A percentile compares a stretch with the other conserved stretches of the same genome.
phyloP scores from a whole-genome alignment of 2,329 filamentous ascomycete species.

The Myriosclerotinia curreyana region DNA sequence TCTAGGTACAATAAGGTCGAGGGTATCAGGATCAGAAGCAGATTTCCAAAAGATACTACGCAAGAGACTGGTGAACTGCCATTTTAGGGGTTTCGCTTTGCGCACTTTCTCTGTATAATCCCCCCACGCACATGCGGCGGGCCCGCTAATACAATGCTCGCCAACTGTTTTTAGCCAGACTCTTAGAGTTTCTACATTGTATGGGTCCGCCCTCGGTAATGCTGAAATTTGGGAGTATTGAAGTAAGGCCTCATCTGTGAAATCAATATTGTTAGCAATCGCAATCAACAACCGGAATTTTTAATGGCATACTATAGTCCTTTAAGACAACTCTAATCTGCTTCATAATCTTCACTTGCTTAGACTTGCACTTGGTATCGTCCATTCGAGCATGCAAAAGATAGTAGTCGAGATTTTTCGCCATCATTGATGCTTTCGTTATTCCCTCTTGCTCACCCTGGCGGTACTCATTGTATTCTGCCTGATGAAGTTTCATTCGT shows the following conservation, averaged over 20 bases:
- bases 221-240: slow-evolving; percentile 24
- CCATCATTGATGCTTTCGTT: not conserved
- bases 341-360: slow-evolving; percentile 23
- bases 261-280: not conserved
- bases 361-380: slow-evolving; percentile 1
- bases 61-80: slow-evolving; percentile 18
- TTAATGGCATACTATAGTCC: slow-evolving; percentile 26
- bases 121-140: slow-evolving; percentile 21
- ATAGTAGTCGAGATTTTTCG: slow-evolving; percentile 2
- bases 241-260: slow-evolving; percentile 25
- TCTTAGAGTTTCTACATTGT: slow-evolving; percentile 23
- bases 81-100: slow-evolving; percentile 6
- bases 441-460: slow-evolving; percentile 3
- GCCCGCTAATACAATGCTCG: slow-evolving; percentile 10
- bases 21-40: not conserved
- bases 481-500: slow-evolving; percentile 20
- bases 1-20: slow-evolving; percentile 26
- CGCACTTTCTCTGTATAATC: not conserved
- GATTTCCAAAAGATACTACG: not conserved
- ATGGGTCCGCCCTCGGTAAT: slow-evolving; percentile 24
- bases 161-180: not conserved
- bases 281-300: not conserved
- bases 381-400: not conserved
- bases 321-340: slow-evolving; percentile 25
- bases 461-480: slow-evolving; percentile 24